A percentile compares a stretch with the other conserved stretches of the same genome.
Conservation (phyloP, 2,329 filamentous ascomycete species). For the Apiospora phragmitis region DNA sequence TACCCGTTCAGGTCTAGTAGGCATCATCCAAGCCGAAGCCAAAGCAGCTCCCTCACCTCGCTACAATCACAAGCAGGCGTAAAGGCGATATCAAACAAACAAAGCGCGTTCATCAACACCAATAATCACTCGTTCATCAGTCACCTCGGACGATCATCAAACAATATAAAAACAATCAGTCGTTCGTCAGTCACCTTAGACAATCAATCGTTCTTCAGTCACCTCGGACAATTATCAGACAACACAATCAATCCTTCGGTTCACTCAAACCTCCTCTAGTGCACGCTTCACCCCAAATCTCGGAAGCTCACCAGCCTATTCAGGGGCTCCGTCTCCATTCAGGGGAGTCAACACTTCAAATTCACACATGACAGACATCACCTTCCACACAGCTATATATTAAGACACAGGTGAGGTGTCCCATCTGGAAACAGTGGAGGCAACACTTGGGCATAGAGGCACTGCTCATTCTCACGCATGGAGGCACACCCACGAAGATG, state of each 20-base stretch:
- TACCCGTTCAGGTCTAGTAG: slow-evolving; percentile 13
- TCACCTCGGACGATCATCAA: background rate
- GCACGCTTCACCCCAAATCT: background rate
- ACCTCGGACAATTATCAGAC: background rate
- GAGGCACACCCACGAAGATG: background rate
- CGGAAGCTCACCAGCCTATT: background rate
- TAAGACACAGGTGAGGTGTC: background rate
- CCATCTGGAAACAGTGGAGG: background rate
- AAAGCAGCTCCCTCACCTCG: slow-evolving; percentile 10
- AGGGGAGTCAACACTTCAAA: background rate
- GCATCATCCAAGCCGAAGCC: slow-evolving; percentile 9
- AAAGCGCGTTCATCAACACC: background rate
- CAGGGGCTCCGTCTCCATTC: background rate
- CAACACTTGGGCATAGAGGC: background rate
- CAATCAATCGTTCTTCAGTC: too few relatives aligned
- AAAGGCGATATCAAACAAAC: background rate
- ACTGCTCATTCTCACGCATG: background rate
- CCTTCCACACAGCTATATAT: background rate
- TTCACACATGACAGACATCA: background rate
- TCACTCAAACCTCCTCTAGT: too few relatives aligned
- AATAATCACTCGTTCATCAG: background rate
- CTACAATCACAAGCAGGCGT: slow-evolving; percentile 3
- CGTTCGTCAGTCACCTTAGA: background rate
- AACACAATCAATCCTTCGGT: background rate
- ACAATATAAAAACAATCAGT: background rate